Conservation (phyloP, 331 rosid species). For the Dryas integrifolia region DNA sequence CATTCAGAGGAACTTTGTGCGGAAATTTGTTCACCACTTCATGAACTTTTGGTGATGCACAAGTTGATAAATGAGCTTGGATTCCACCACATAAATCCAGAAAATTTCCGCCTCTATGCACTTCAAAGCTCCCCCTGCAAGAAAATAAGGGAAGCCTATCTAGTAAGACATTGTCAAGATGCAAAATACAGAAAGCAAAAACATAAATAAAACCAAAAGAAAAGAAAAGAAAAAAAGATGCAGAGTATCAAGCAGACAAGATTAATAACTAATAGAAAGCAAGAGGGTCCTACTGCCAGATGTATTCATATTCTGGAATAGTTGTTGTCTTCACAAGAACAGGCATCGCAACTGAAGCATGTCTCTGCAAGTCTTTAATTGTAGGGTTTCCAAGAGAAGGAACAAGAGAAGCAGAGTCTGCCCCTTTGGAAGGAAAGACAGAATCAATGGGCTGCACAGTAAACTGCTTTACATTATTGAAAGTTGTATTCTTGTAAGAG, state of each 20-base stretch:
- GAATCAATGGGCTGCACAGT: slow-evolving; percentile 29
- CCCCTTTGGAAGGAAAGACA: slow-evolving; percentile 32
- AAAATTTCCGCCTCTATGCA: slow-evolving; percentile 56
- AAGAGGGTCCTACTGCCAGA: slow-evolving; percentile 77
- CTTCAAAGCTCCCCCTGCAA: slow-evolving; percentile 76
- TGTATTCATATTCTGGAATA: slow-evolving; percentile 72
- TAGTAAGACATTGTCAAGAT: slow-evolving; percentile 17
- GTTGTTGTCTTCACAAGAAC: slow-evolving; percentile 43
- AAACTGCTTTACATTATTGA: slow-evolving; percentile 38
- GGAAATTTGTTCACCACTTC: slow-evolving; percentile 58
- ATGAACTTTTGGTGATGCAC: slow-evolving; percentile 73
- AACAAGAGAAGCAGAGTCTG: slow-evolving; percentile 33
- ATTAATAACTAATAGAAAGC: slow-evolving; percentile 10
- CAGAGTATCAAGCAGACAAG: slow-evolving; percentile 7
- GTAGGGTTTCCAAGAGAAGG: slow-evolving; percentile 41
- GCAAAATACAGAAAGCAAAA: slow-evolving; percentile 8
- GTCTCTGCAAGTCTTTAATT: slow-evolving; percentile 40
- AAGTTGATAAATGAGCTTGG: slow-evolving; percentile 85
- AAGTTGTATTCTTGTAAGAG: slow-evolving; percentile 33
- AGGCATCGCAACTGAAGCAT: slow-evolving; percentile 30
- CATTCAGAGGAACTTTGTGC: slow-evolving; percentile 51
- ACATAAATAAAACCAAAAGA: slow-evolving; percentile 4
- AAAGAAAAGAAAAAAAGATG: background rate
- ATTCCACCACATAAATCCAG: slow-evolving; percentile 57
- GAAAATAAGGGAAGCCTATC: slow-evolving; percentile 28